These are phyloP conservation scores for Xylariaceae sp. DNA, from an alignment of 2,329 filamentous ascomycete species.

Conservation along the genomic window DNA sequence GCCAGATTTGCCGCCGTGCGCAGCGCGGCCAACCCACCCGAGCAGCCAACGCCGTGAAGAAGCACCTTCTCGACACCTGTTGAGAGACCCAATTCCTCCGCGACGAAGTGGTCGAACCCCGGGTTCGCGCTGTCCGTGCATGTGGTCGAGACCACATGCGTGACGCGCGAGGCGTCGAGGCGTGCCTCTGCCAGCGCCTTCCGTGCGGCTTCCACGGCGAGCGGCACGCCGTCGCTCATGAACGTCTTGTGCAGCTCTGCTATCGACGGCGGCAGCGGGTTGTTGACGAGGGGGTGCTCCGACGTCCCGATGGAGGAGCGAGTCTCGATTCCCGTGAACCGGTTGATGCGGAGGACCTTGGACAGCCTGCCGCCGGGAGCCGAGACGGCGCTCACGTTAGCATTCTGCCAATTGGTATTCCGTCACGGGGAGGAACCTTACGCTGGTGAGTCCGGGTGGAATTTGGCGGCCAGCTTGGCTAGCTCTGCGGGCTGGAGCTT, in stretches of 20 bases:
- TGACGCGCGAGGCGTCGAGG: constrained; percentile 51
- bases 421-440: constrained; percentile 36
- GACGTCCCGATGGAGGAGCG: constrained; percentile 59
- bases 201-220: constrained; percentile 51
- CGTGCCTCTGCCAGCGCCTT: constrained; percentile 55
- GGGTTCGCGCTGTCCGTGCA: constrained; percentile 68
- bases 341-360: constrained; percentile 60
- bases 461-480: constrained; percentile 49
- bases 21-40: constrained; percentile 57
- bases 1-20: constrained; percentile 64
- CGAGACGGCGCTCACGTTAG: background rate
- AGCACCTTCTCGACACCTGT: constrained; percentile 60
- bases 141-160: constrained; percentile 63
- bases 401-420: background rate
- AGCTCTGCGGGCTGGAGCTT: constrained; percentile 48
- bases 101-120: constrained; percentile 63
- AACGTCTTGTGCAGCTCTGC: constrained; percentile 52
- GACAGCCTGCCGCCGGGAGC: constrained; percentile 46
- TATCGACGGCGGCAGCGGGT: constrained; percentile 49
- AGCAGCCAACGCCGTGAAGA: constrained; percentile 63
- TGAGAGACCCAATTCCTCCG: constrained; percentile 54
- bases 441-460: constrained; percentile 58
- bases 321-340: constrained; percentile 60
- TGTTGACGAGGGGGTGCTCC: constrained; percentile 59
- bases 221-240: constrained; percentile 53